Evolutionary conservation across 768 basidiomycete species (phyloP).

Genomic region (Termitomyces bulborhizus): DNA sequence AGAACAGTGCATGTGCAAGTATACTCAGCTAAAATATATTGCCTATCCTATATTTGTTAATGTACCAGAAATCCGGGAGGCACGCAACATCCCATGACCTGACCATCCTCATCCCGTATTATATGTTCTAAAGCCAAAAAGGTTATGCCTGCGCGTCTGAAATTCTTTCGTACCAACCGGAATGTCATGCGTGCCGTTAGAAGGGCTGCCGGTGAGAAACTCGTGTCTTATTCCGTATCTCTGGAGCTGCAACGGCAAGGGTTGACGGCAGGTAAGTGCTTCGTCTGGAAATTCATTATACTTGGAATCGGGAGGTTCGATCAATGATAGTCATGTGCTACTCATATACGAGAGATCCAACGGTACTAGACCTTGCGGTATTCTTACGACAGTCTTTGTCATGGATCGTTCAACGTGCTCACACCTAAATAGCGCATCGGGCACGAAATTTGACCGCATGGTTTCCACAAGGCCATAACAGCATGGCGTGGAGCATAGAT

Average conservation of each 20-base stretch:
- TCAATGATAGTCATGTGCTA: not conserved
- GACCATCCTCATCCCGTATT: not conserved
- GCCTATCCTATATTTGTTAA: no score
- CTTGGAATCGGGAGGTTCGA: not conserved
- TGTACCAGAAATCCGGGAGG: not conserved
- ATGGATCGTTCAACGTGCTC: not conserved
- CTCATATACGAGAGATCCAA: not conserved
- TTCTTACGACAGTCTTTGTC: not conserved
- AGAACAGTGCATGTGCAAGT: not conserved
- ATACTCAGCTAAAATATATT: not conserved
- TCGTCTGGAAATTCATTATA: not conserved
- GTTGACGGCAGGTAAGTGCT: not conserved
- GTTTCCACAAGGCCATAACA: slow-evolving; percentile 11
- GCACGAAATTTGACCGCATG: slow-evolving; percentile 5
- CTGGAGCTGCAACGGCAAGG: not conserved
- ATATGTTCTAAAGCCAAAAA: slow-evolving; percentile 7
- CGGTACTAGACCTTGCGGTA: not conserved
- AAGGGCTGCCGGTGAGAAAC: not conserved
- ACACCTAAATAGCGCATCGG: not conserved
- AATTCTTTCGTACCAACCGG: not conserved
- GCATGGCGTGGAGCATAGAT: not conserved
- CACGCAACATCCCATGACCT: not conserved
- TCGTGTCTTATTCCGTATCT: not conserved
- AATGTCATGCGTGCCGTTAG: not conserved
- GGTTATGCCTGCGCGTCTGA: slow-evolving; percentile 1